Conservation (phyloP, 225 moss, liverwort and hornwort genomes). For the Polytrichum commune region DNA sequence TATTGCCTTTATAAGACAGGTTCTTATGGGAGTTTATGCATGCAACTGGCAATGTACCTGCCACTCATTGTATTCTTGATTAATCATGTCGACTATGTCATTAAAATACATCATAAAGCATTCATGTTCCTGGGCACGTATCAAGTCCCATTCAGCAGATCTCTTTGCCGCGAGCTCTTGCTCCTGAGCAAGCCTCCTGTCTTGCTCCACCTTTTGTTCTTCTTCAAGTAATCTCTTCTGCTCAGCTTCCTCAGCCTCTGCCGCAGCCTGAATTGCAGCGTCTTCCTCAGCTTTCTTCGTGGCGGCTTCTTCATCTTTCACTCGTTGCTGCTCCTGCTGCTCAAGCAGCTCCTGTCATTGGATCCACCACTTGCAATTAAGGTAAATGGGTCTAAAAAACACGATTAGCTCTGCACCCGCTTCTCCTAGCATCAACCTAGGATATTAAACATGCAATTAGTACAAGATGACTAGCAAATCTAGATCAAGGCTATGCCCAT, state of each 20-base stretch:
- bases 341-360: conserved; percentile 13
- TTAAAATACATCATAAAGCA: conserved; percentile 42
- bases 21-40: too few relatives aligned
- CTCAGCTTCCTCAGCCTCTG: conserved; percentile 10
- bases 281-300: conserved; percentile 23
- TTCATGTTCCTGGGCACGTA: conserved; percentile 41
- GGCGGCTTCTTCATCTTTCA: conserved; percentile 20
- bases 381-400: too few relatives aligned
- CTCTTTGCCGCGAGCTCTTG: conserved; percentile 15
- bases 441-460: too few relatives aligned
- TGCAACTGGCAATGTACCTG: background rate
- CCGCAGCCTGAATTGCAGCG: background rate
- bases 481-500: too few relatives aligned
- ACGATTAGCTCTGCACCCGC: too few relatives aligned
- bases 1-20: too few relatives aligned
- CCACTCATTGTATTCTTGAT: conserved; percentile 22
- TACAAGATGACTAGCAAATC: too few relatives aligned
- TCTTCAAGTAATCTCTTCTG: conserved; percentile 15
- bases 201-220: conserved; percentile 12
- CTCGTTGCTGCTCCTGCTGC: conserved; percentile 10
- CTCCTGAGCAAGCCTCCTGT: conserved; percentile 26
- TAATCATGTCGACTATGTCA: conserved; percentile 27
- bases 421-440: too few relatives aligned
- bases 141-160: conserved; percentile 6
- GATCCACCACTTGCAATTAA: background rate